phyloP scores from a whole-genome alignment of 257 asterid genomes.

The Rhazya stricta region DNA sequence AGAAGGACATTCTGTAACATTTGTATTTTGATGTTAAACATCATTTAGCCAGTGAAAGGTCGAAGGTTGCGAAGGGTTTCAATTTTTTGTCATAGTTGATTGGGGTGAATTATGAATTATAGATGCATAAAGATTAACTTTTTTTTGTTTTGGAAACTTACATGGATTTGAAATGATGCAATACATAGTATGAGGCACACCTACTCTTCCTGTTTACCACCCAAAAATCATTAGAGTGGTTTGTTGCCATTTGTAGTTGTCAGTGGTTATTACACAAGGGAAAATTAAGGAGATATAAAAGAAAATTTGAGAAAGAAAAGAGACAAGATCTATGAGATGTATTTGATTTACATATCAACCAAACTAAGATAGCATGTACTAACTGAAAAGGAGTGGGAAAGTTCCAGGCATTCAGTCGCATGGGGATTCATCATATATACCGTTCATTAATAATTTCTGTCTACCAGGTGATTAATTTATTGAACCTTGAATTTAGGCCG shows the following conservation, averaged over 20 bases:
- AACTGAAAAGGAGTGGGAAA: not conserved
- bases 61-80: not conserved
- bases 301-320: not conserved
- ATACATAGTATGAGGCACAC: not conserved
- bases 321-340: not conserved
- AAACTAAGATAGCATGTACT: not conserved
- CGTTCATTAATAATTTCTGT: not conserved
- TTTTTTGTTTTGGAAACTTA: not conserved
- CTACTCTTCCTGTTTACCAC: not conserved
- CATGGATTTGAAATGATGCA: not conserved
- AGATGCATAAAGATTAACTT: not conserved
- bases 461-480: not conserved
- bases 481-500: constrained; percentile 46
- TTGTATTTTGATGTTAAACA: not conserved
- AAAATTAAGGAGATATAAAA: not conserved
- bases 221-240: not conserved
- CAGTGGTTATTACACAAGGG: not conserved
- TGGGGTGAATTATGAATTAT: not conserved
- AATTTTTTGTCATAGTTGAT: not conserved
- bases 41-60: not conserved
- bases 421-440: not conserved
- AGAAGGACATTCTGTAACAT: not conserved
- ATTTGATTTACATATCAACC: not conserved
- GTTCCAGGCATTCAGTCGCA: not conserved
- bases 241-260: not conserved